phyloP scores from a whole-genome alignment of 768 basidiomycete genomes.

The Nevesoporus exiguus region DNA sequence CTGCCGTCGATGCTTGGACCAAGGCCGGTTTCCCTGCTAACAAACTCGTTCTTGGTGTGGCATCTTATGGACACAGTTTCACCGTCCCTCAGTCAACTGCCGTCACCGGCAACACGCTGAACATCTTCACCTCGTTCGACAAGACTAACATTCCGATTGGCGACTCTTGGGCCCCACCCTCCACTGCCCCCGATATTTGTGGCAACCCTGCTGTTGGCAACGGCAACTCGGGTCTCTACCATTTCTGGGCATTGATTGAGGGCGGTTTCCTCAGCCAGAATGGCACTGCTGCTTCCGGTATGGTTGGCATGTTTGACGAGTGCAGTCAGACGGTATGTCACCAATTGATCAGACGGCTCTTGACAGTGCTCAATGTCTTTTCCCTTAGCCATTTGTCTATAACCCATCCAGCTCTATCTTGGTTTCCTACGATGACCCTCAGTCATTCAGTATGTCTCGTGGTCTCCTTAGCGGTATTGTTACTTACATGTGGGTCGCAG shows the following conservation, averaged over 20 bases:
- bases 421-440: conserved; percentile 63
- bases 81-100: conserved; percentile 26
- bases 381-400: conserved; percentile 62
- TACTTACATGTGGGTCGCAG: conserved; percentile 20
- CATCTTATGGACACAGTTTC: conserved; percentile 82
- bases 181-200: conserved; percentile 52
- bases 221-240: conserved; percentile 49
- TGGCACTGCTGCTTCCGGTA: conserved; percentile 50
- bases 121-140: conserved; percentile 53
- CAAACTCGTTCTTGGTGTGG: conserved; percentile 80
- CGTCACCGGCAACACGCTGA: conserved; percentile 28
- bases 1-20: conserved; percentile 72
- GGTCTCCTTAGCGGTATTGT: neutral
- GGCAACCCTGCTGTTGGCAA: conserved; percentile 48
- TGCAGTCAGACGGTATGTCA: conserved; percentile 71
- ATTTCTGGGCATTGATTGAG: conserved; percentile 61
- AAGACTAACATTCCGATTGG: conserved; percentile 42
- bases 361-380: conserved; percentile 3
- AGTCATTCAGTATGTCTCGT: conserved; percentile 48
- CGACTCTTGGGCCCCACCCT: conserved; percentile 52
- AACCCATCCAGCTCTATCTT: conserved; percentile 48
- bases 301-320: conserved; percentile 52
- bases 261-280: conserved; percentile 48
- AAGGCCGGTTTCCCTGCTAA: conserved; percentile 68
- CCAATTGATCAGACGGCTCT: neutral